Base-by-base conservation (phyloP, 2,329 filamentous ascomycete genomes). In the Hypoxylon sp. region DNA sequence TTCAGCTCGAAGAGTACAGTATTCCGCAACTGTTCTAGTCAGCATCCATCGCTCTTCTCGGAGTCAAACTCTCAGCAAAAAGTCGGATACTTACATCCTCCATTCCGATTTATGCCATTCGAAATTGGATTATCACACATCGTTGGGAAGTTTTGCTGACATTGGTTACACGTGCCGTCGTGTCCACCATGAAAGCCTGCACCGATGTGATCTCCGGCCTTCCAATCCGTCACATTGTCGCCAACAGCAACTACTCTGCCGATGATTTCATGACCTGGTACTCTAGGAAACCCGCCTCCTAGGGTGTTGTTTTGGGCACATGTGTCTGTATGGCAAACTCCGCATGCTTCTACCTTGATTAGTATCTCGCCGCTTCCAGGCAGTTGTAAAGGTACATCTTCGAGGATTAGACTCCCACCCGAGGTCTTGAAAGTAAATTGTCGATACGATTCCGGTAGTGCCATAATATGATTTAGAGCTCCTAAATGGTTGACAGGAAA, bases 251-350 rank as follows among this genome's bases (percentile, higher is more conserved):
- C 82, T 2, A 88, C 73, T 2, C 72, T 74, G 5, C 84, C 84
- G 53, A 88, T 81, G 21, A 83, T 72, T 64, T 88, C 84, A 63
- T 88, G 83, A 6, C 84, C 84, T 1, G 82, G 80, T 68, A 21
- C 75, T 69, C 57, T 21, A 1, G 63, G 60, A 23, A 81, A 72
- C 1, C 66, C 60, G 11, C 73, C 74, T 2, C 67, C 55, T 42
- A 77, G 69, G 1, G 74, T 68, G 23, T 70, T 66, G 20, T 65
- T 43, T 41, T 68, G 65, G 2, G 63, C 60, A 12, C 51, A 63
- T 3, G 59, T 35, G 57, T 87, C 83, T 0, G 79, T 81, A 61
- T 79, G 78, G 63, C 83, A 87, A 20, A 87, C 76, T 25, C 84
- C 83, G 49, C 78, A 83, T 3, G 83, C 83, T 31, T 80, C 74